Evolutionary conservation across 2,329 filamentous ascomycete genomes (phyloP), one percentile per base, ranked within the genome.

Genomic region (Xylaria sp.): DNA sequence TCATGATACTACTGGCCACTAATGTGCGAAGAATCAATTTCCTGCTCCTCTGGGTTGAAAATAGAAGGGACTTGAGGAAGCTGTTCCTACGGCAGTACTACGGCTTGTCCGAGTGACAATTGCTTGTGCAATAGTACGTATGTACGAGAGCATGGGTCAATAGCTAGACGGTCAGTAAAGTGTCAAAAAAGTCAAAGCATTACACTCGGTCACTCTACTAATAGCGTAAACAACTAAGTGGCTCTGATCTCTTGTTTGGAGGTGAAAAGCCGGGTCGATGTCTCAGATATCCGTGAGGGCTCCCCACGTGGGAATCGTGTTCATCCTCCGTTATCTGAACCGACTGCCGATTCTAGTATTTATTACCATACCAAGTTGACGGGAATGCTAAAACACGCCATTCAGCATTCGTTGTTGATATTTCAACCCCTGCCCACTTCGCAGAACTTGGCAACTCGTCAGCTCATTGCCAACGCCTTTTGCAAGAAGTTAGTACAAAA

Each of bases 231-330:
- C 15, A 54, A 18, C 46, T 6, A 65, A 44, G 37, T 66, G 58
- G 25, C 50, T 46, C 41, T 25, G 34, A 51, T 60, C 62, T 52
- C 64, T 52, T 52, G 60, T 37, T 54, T 54, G 23, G n/a, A 54
- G 23, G 39, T 28, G 34, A 55, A 57, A 55, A 54, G 52, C 71
- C 69, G 65, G 70, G 66, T 69, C 67, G 66, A 67, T 77, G 76
- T 78, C 76, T 78, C 71, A 77, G 65, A 71, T 70, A 73, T 68
- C 76, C 74, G 74, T 69, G 74, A 72, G 68, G 64, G 50, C 69
- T 70, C 73, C 65, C 73, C 76, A 77, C 76, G 76, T 78, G 76
- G 75, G 55, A 72, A 72, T 70, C 72, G 73, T 75, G 69, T 57
- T 76, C 73, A 72, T 59, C 15, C 41, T 66, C 54, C 55, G 18